phyloP scores from a whole-genome alignment of 306 rosid species.

The Prunus fruticosa region DNA sequence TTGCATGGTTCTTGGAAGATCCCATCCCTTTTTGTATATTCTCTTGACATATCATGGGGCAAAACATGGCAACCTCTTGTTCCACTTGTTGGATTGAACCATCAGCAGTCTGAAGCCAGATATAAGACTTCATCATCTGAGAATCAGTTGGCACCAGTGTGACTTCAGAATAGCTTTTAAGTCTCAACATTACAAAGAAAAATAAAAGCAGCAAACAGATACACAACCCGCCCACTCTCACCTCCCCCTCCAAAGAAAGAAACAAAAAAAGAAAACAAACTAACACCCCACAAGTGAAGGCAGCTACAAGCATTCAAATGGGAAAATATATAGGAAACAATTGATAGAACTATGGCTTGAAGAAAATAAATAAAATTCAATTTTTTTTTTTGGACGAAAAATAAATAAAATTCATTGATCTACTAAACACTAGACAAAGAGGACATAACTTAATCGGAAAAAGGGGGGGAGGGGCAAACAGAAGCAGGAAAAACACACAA shows the following conservation, averaged over 20 bases:
- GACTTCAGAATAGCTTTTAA: background rate
- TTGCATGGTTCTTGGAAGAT: conserved; percentile 74
- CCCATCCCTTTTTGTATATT: conserved; percentile 72
- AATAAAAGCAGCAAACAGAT: background rate
- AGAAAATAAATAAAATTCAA: background rate
- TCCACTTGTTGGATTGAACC: conserved; percentile 92
- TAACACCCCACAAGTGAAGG: background rate
- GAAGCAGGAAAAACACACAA: background rate
- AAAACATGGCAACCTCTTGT: conserved; percentile 88
- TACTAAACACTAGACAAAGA: background rate
- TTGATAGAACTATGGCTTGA: background rate
- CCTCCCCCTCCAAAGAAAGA: background rate
- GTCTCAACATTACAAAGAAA: background rate
- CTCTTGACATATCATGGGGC: conserved; percentile 86
- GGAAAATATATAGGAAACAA: background rate
- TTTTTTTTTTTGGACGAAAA: too few species aligned
- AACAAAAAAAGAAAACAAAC: background rate
- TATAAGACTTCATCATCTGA: conserved; percentile 69
- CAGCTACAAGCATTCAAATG: background rate
- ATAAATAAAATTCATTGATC: background rate
- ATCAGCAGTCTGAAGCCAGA: conserved; percentile 84
- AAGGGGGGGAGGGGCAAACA: background rate
- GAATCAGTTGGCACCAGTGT: background rate
- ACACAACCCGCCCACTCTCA: background rate
- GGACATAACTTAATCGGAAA: background rate